phyloP scores from a whole-genome alignment of 2,329 filamentous ascomycete species.

The Xylaria sp. region DNA sequence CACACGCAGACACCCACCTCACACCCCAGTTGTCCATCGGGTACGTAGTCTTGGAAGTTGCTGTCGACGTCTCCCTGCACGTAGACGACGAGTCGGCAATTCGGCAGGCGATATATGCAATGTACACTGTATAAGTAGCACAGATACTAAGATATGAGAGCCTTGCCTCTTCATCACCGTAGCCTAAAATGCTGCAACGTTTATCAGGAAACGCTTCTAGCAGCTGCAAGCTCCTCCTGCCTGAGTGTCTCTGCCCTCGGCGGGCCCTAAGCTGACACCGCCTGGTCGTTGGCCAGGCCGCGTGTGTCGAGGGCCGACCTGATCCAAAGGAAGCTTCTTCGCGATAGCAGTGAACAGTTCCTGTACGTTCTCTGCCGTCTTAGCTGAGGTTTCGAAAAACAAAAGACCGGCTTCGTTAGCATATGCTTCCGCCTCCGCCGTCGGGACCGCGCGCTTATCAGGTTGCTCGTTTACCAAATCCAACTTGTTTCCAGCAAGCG shows the following conservation, averaged over 20 bases:
- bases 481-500: conserved; percentile 96
- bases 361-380: conserved; percentile 94
- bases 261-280: conserved; percentile 63
- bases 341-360: conserved; percentile 98
- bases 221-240: conserved; percentile 67
- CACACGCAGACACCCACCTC: conserved; percentile 7
- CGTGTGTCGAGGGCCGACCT: conserved; percentile 90
- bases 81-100: conserved; percentile 15
- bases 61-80: conserved; percentile 5
- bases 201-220: conserved; percentile 52
- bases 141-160: conserved; percentile 34
- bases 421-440: conserved; percentile 93
- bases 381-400: conserved; percentile 99
- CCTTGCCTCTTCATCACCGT: conserved; percentile 35
- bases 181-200: conserved; percentile 16
- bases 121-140: conserved; percentile 24
- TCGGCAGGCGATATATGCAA: conserved; percentile 18
- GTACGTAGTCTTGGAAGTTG: conserved; percentile 12
- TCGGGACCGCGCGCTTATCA: conserved; percentile 92
- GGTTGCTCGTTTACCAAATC: conserved; percentile 95
- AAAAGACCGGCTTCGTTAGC: conserved; percentile 91
- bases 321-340: conserved; percentile 96
- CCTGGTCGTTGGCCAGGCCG: conserved; percentile 70
- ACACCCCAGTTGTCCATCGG: conserved; percentile 1
- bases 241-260: conserved; percentile 69